phyloP scores from a whole-genome alignment of 2,329 filamentous ascomycete species.

The Fusarium sp. region DNA sequence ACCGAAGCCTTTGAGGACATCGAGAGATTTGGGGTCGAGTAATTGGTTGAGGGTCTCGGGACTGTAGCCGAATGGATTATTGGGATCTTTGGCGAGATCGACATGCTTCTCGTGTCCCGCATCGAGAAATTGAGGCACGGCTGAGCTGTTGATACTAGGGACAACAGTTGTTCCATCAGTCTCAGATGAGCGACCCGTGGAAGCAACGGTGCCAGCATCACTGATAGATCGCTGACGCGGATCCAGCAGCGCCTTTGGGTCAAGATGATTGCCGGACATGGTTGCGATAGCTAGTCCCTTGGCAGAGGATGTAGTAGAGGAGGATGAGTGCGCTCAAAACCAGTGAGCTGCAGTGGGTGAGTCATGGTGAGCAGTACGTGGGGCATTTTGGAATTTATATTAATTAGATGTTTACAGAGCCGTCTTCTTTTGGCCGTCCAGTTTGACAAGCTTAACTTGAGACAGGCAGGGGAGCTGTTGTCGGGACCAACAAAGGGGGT shows the following conservation, averaged over 20 bases:
- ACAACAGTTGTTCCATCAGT: conserved; percentile 22
- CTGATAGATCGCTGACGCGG: conserved; percentile 35
- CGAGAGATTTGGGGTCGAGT: conserved; percentile 23
- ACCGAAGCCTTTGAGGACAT: conserved; percentile 11
- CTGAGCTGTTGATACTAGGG: conserved; percentile 24
- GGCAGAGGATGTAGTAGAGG: background rate
- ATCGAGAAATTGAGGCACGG: conserved; percentile 13
- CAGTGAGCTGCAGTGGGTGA: conserved; percentile 33
- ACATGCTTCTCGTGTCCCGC: conserved; percentile 4
- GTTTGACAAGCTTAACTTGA: conserved; percentile 1
- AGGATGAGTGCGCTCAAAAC: conserved; percentile 17
- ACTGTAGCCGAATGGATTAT: conserved; percentile 11
- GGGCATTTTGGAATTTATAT: conserved; percentile 26
- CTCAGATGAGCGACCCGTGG: background rate
- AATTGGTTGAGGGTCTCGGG: conserved; percentile 16
- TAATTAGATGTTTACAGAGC: background rate
- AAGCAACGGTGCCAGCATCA: conserved; percentile 29
- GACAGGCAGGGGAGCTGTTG: conserved; percentile 8
- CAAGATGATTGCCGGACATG: conserved; percentile 37
- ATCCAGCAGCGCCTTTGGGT: conserved; percentile 34
- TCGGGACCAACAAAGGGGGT: background rate
- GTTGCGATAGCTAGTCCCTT: conserved; percentile 5
- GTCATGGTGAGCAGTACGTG: conserved; percentile 25
- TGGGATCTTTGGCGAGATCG: background rate
- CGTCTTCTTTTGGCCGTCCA: background rate